Evolutionary conservation across 352 stramenopile genomes (phyloP).

Genomic region (Phytophthora podocarpi): DNA sequence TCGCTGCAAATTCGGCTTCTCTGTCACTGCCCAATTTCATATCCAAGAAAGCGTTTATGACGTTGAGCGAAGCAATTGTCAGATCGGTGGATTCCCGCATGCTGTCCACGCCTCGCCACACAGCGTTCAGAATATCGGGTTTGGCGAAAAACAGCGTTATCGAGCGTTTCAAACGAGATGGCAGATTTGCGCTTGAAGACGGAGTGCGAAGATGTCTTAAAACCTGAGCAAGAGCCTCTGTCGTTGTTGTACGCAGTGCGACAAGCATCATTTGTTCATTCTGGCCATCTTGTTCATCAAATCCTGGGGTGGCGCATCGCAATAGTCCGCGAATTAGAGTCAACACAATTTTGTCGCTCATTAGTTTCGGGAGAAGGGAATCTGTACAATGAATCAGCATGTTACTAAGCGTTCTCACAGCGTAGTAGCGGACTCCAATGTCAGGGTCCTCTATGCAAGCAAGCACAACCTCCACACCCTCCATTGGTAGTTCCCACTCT

Average conservation of each 20-base stretch:
- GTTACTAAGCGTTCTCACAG: constrained; percentile 62
- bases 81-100: constrained; percentile 30
- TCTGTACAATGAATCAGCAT: constrained; percentile 58
- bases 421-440: constrained; percentile 55
- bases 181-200: constrained; percentile 25
- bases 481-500: constrained; percentile 40
- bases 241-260: constrained; percentile 44
- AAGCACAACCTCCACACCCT: constrained; percentile 42
- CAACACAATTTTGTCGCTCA: constrained; percentile 51
- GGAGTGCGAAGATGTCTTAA: constrained; percentile 50
- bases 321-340: constrained; percentile 39
- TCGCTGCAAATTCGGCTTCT: constrained; percentile 29
- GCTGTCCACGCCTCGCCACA: constrained; percentile 51
- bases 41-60: constrained; percentile 69
- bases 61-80: constrained; percentile 61
- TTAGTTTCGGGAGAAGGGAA: constrained; percentile 33
- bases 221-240: constrained; percentile 59
- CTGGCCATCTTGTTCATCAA: constrained; percentile 1
- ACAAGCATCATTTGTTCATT: constrained; percentile 8
- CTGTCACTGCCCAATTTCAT: constrained; percentile 38
- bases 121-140: constrained; percentile 35
- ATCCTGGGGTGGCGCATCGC: constrained; percentile 6
- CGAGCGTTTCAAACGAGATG: constrained; percentile 31
- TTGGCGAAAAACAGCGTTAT: constrained; percentile 49
- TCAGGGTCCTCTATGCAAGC: constrained; percentile 46